Evolutionary conservation across 2,329 filamentous ascomycete species (phyloP).

Genomic region (Coniochaeta sp.): DNA sequence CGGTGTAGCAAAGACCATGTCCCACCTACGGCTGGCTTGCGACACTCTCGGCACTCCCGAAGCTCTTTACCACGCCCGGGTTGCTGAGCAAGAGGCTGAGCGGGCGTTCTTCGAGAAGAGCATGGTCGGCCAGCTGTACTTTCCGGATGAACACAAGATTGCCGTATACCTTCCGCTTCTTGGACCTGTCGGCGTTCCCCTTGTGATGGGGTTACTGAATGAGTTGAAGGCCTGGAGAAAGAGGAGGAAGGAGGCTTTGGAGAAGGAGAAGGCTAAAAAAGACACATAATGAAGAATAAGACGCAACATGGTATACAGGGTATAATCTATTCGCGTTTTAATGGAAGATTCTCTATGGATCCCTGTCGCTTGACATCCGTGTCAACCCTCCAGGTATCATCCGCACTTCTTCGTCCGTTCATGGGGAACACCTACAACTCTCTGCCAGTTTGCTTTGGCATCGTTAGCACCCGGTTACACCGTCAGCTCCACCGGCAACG

Average conservation of each 20-base stretch:
- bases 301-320: not conserved
- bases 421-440: no score
- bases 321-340: not conserved
- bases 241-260: slow-evolving; percentile 35
- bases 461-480: no score
- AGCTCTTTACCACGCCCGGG: slow-evolving; percentile 71
- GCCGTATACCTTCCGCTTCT: slow-evolving; percentile 90
- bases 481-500: no score
- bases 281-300: slow-evolving; percentile 8
- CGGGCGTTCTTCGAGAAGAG: slow-evolving; percentile 96
- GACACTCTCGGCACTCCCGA: slow-evolving; percentile 55
- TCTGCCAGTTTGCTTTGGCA: no score
- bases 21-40: slow-evolving; percentile 71
- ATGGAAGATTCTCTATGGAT: not conserved
- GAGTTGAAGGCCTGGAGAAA: slow-evolving; percentile 62
- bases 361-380: not conserved
- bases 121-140: slow-evolving; percentile 98
- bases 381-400: not conserved
- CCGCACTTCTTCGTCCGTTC: not conserved
- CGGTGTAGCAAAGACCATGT: slow-evolving; percentile 72
- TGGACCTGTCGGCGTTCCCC: slow-evolving; percentile 82
- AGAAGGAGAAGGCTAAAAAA: slow-evolving; percentile 26
- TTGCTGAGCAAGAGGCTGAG: slow-evolving; percentile 84
- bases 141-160: slow-evolving; percentile 96
- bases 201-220: slow-evolving; percentile 76